phyloP scores from a whole-genome alignment of 2,329 filamentous ascomycete species.

The Amauroascus niger region DNA sequence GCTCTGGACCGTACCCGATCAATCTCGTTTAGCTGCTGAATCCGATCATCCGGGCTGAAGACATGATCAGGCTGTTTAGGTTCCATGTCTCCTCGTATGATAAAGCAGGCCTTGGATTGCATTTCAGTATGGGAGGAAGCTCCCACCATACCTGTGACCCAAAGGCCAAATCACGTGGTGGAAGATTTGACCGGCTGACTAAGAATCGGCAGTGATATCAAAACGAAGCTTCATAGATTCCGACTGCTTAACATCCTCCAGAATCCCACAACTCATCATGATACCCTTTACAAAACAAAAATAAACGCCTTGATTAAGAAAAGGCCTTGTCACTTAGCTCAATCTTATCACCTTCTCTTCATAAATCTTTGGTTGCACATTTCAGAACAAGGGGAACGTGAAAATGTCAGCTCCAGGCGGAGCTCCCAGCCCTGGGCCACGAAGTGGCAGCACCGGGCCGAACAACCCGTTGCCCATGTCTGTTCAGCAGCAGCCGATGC shows the following conservation, averaged over 20 bases:
- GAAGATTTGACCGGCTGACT: background rate
- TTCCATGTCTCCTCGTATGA: slow-evolving; percentile 14
- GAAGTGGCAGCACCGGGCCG: slow-evolving; percentile 42
- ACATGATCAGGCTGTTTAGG: slow-evolving; percentile 23
- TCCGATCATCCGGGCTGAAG: slow-evolving; percentile 68
- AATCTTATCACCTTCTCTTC: background rate
- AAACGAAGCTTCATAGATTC: slow-evolving; percentile 6
- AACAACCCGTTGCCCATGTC: slow-evolving; percentile 38
- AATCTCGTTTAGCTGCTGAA: slow-evolving; percentile 68
- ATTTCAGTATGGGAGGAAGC: no score
- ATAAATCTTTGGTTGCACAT: no score
- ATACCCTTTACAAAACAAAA: background rate
- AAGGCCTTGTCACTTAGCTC: background rate
- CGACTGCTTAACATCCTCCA: background rate
- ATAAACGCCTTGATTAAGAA: background rate
- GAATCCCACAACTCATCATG: background rate
- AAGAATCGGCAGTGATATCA: background rate
- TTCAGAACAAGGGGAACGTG: slow-evolving; percentile 9
- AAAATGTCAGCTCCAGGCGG: slow-evolving; percentile 39
- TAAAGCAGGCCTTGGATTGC: no score
- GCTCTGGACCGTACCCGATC: slow-evolving; percentile 47
- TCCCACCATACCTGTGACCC: no score
- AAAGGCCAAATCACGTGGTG: no score
- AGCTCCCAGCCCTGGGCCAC: slow-evolving; percentile 41
- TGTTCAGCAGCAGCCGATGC: slow-evolving; percentile 38